Evolutionary conservation across 306 rosid species (phyloP).

Genomic region (Begonia peltatifolia): DNA sequence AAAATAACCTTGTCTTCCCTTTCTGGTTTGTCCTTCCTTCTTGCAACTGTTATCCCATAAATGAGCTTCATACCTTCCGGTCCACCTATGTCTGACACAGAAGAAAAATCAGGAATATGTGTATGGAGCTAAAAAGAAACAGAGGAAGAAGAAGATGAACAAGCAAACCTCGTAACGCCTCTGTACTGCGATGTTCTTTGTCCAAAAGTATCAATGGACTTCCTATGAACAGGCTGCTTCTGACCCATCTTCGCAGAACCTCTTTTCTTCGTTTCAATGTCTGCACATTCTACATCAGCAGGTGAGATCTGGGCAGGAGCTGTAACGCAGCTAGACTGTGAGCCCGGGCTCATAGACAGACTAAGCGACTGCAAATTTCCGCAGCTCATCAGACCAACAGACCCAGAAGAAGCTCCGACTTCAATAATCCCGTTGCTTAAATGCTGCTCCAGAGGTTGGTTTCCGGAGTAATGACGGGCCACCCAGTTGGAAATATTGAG

Average conservation of each 20-base stretch:
- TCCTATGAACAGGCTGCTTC: slow-evolving; percentile 85
- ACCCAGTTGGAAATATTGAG: slow-evolving; percentile 21
- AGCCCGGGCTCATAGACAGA: slow-evolving; percentile 85
- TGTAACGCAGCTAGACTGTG: slow-evolving; percentile 90
- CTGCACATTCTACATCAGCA: slow-evolving; percentile 30
- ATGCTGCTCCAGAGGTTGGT: slow-evolving; percentile 33
- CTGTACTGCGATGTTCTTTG: slow-evolving; percentile 95
- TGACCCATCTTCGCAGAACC: slow-evolving; percentile 37
- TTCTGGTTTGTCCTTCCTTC: slow-evolving; percentile 96
- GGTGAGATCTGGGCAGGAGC: slow-evolving; percentile 57
- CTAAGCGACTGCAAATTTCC: slow-evolving; percentile 70
- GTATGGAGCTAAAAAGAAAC: background rate
- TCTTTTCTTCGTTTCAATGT: slow-evolving; percentile 62
- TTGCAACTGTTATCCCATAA: slow-evolving; percentile 98
- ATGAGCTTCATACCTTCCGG: slow-evolving; percentile 97
- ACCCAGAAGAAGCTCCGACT: slow-evolving; percentile 20
- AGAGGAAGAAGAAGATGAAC: background rate
- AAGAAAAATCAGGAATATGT: background rate
- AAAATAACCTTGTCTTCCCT: slow-evolving; percentile 90
- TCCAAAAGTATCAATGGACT: slow-evolving; percentile 90
- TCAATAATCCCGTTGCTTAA: slow-evolving; percentile 19
- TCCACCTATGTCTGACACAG: slow-evolving; percentile 78
- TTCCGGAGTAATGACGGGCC: slow-evolving; percentile 25
- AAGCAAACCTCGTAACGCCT: slow-evolving; percentile 77
- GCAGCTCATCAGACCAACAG: slow-evolving; percentile 27